Conservation (phyloP, 352 stramenopile species). For the Pythium aquatile region DNA sequence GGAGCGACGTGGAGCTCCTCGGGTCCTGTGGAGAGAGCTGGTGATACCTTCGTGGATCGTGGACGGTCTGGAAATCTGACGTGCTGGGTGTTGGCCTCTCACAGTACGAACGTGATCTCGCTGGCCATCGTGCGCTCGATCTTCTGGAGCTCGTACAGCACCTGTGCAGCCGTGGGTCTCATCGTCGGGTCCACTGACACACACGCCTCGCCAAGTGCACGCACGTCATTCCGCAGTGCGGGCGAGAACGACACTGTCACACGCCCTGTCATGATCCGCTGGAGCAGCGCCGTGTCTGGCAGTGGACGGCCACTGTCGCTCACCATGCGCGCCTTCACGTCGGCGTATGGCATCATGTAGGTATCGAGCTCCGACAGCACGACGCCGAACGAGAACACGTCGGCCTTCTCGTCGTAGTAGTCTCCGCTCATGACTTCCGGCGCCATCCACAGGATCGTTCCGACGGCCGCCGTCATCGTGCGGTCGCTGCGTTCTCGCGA, state of each 20-base stretch:
- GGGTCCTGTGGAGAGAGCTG: no score
- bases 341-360: constrained; percentile 17
- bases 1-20: no score
- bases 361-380: constrained; percentile 27
- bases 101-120: constrained; percentile 12
- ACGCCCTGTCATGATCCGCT: constrained; percentile 18
- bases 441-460: constrained; percentile 25
- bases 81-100: no score
- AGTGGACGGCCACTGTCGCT: constrained; percentile 10
- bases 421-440: constrained; percentile 6
- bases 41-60: no score
- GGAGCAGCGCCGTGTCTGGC: constrained; percentile 16
- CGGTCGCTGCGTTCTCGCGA: constrained; percentile 28
- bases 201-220: constrained; percentile 8
- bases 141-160: constrained; percentile 27
- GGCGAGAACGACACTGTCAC: constrained; percentile 13
- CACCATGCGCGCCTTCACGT: constrained; percentile 12
- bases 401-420: constrained; percentile 26
- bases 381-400: constrained; percentile 28
- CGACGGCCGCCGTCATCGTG: constrained; percentile 29
- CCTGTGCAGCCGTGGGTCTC: constrained; percentile 12
- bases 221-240: constrained; percentile 1
- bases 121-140: constrained; percentile 17
- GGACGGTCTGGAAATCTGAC: no score
- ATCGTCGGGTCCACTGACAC: constrained; percentile 2